A percentile compares a stretch with the other conserved stretches of the same genome.
These are phyloP conservation scores for Podila epigama DNA, from an alignment of 192 early-diverging fungal species.

Conservation along the genomic window DNA sequence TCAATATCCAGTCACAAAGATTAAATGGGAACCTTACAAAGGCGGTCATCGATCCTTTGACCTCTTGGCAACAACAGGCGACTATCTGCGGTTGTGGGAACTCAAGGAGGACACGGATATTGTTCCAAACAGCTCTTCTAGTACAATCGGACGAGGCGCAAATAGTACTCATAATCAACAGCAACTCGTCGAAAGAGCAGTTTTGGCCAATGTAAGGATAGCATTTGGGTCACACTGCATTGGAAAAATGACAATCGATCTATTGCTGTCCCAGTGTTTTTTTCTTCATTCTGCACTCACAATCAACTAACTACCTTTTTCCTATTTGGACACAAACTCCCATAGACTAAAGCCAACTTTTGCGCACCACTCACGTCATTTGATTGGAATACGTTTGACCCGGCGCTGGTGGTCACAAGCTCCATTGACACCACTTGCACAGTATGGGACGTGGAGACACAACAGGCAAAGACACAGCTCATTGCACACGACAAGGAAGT, in stretches of 20 bases:
- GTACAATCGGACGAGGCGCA: slow-evolving; percentile 51
- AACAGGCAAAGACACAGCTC: slow-evolving; percentile 96
- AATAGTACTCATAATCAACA: slow-evolving; percentile 29
- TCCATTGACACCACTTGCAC: slow-evolving; percentile 99
- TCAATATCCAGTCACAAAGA: slow-evolving; percentile 90
- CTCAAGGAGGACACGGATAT: slow-evolving; percentile 65
- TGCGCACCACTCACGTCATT: slow-evolving; percentile 94
- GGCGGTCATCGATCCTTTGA: slow-evolving; percentile 59
- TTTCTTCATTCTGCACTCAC: no score
- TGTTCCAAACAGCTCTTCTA: slow-evolving; percentile 9
- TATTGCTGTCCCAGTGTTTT: not conserved
- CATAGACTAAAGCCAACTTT: slow-evolving; percentile 73
- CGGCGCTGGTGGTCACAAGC: slow-evolving; percentile 86
- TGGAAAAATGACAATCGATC: not conserved
- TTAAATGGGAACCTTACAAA: slow-evolving; percentile 85
- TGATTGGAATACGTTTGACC: slow-evolving; percentile 95
- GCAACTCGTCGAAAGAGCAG: slow-evolving; percentile 55
- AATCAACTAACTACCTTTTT: no score
- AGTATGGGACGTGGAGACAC: slow-evolving; percentile 97
- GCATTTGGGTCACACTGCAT: not conserved
- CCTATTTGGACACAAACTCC: no score
- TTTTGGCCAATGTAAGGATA: slow-evolving; percentile 66
- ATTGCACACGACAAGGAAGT: slow-evolving; percentile 99
- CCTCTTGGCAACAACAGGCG: slow-evolving; percentile 88
- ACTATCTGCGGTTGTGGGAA: slow-evolving; percentile 92